Evolutionary conservation across 768 basidiomycete genomes (phyloP), one percentile per base, ranked within the genome.

Genomic region (Auriscalpium microsporum): DNA sequence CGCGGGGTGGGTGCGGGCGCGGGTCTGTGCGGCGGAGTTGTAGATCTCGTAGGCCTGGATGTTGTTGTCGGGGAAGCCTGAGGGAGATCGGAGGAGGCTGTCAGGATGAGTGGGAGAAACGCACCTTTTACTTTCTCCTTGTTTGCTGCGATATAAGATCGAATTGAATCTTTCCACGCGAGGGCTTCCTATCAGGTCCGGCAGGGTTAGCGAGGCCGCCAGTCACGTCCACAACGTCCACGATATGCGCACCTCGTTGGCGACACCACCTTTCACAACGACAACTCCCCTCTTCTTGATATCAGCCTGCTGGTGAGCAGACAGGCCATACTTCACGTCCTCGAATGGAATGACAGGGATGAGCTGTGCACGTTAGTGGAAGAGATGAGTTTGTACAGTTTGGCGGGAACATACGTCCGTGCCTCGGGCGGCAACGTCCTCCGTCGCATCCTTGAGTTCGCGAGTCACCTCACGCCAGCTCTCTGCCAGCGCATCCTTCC

Each of bases 1-100:
- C 2, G 73, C 71, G 0, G 80, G 79, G 59, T 90, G 86, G 0
- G 84, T 80, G 37, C 88, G 82, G 1, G 86, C 89, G n/a, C 66
- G 65, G 1, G 82, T 75, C 66, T 90, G 87, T 13, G 78, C 63
- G 45, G 71, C 73, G 4, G 82, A 78, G 68, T 87, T 85, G 72
- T 90, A 90, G 13, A 90, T 64, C 62, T 90, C 87, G 64, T 77
- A 90, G 8, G 80, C 85, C 67, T 89, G 85, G 49, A 85, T 80
- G 58, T 87, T 76, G 38, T 81, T 75, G 3, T 73, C 69, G 0
- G 88, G 88, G 59, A 81, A 86, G 7, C 87, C 86, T 86, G 62
- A 28, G 28, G 28, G 28, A 28, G 4, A 28, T 28, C 9, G n/a
- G 33, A 50, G 44, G 14, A 1, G 45, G 5, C 8, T 49, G 33